A percentile compares a stretch with the other conserved stretches of the same genome.
Conservation (phyloP, 225 moss, liverwort and hornwort genomes). For the Climacium dendroides region DNA sequence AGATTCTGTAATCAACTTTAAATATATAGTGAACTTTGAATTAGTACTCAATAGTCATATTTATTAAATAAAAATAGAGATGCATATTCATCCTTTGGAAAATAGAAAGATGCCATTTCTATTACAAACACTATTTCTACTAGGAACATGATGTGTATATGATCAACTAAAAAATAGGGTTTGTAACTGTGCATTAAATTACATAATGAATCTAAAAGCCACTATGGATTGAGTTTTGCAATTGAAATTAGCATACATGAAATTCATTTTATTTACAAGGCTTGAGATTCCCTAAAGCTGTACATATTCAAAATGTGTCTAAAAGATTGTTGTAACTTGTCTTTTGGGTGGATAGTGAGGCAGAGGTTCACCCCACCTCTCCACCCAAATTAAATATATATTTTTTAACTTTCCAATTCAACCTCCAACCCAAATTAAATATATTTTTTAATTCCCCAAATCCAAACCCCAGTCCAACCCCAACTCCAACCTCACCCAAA, state of each 20-base stretch:
- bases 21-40: neutral
- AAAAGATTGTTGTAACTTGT: too few species aligned
- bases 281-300: fast-evolving
- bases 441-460: too few species aligned
- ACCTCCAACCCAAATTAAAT: too few species aligned
- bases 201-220: neutral
- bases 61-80: too few species aligned
- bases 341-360: too few species aligned
- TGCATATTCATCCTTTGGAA: neutral
- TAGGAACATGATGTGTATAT: too few species aligned
- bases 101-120: neutral
- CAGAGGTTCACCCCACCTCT: too few species aligned
- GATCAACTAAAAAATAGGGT: neutral
- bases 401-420: too few species aligned
- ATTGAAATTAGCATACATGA: neutral
- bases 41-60: neutral
- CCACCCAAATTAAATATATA: too few species aligned
- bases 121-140: too few species aligned
- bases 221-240: neutral
- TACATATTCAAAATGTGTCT: neutral
- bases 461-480: too few species aligned
- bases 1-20: neutral
- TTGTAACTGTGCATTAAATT: fast-evolving
- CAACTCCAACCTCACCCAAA: too few species aligned
- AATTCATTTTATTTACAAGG: neutral